phyloP scores from a whole-genome alignment of 2,329 filamentous ascomycete species.

The Hawksworthiomyces lignivorus region DNA sequence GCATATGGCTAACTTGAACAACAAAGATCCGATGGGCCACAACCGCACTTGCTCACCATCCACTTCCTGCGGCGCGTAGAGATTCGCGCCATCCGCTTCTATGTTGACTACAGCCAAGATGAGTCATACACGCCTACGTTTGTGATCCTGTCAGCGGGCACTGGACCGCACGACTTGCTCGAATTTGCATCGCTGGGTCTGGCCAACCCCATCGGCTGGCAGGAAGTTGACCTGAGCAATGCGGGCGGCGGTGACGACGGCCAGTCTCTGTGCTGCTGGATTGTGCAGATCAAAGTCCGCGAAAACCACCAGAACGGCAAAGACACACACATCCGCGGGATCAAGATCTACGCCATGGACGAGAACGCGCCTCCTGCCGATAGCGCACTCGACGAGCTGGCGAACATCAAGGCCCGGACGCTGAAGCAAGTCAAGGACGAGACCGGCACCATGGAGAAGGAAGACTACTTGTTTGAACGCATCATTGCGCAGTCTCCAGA shows the following conservation, averaged over 20 bases:
- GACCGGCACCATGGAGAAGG: slow-evolving; percentile 19
- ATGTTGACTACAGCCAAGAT: slow-evolving; percentile 84
- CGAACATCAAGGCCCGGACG: slow-evolving; percentile 24
- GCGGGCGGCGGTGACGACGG: slow-evolving; percentile 54
- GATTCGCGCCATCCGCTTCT: slow-evolving; percentile 71
- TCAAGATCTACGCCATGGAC: slow-evolving; percentile 71
- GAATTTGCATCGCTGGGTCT: slow-evolving; percentile 78
- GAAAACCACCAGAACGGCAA: slow-evolving; percentile 99
- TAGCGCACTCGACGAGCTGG: slow-evolving; percentile 28
- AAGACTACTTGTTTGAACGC: slow-evolving; percentile 27
- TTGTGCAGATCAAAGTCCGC: slow-evolving; percentile 81
- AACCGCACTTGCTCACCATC: slow-evolving; percentile 70
- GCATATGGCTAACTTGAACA: neutral
- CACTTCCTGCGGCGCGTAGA: slow-evolving; percentile 79
- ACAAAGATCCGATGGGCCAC: slow-evolving; percentile 67
- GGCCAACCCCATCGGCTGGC: slow-evolving; percentile 77
- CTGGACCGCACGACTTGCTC: slow-evolving; percentile 82
- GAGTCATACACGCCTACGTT: slow-evolving; percentile 96
- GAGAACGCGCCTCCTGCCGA: slow-evolving; percentile 35
- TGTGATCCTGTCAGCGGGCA: slow-evolving; percentile 82
- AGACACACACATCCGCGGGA: slow-evolving; percentile 89
- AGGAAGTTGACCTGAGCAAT: slow-evolving; percentile 62
- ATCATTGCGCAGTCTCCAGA: slow-evolving; percentile 22
- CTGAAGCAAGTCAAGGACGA: slow-evolving; percentile 18
- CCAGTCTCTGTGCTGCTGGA: slow-evolving; percentile 75